Conservation (phyloP, 2,329 filamentous ascomycete species). For the Fusarium mexicanum region DNA sequence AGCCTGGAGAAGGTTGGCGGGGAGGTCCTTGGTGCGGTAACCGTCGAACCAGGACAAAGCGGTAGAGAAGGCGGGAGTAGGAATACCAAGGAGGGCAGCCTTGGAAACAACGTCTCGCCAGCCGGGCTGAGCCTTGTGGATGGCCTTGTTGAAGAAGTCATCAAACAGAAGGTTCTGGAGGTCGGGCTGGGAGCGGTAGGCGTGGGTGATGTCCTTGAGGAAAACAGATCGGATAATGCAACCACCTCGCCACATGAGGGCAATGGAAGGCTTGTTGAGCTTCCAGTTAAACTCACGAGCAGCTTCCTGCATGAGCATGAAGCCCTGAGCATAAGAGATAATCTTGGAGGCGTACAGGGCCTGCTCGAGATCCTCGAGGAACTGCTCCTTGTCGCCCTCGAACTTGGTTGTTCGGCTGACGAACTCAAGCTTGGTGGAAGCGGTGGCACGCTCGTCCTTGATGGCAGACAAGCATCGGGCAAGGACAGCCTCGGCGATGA, state of each 20-base stretch:
- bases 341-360: conserved; percentile 99
- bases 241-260: conserved; percentile 99
- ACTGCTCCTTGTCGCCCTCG: conserved; percentile 88
- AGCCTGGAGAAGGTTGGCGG: conserved; percentile 97
- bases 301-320: conserved; percentile 99
- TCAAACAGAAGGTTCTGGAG: conserved; percentile 99
- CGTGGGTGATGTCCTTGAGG: conserved; percentile 98
- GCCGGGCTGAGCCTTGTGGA: conserved; percentile 92
- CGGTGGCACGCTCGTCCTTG: conserved; percentile 90
- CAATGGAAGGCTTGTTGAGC: conserved; percentile 99
- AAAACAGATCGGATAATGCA: conserved; percentile 99
- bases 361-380: conserved; percentile 98
- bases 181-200: conserved; percentile 93
- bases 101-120: conserved; percentile 94
- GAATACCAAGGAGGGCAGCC: conserved; percentile 92
- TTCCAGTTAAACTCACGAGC: conserved; percentile 98
- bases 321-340: conserved; percentile 99
- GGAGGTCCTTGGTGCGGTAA: conserved; percentile 96
- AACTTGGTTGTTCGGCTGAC: conserved; percentile 81
- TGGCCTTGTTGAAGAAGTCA: conserved; percentile 99
- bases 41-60: conserved; percentile 99
- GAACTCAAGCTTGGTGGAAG: conserved; percentile 78
- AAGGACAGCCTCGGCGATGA: conserved; percentile 97
- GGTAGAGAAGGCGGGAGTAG: conserved; percentile 95
- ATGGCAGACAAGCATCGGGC: conserved; percentile 92